phyloP scores from a whole-genome alignment of 768 basidiomycete species.

The Vishniacozyma victoriae region DNA sequence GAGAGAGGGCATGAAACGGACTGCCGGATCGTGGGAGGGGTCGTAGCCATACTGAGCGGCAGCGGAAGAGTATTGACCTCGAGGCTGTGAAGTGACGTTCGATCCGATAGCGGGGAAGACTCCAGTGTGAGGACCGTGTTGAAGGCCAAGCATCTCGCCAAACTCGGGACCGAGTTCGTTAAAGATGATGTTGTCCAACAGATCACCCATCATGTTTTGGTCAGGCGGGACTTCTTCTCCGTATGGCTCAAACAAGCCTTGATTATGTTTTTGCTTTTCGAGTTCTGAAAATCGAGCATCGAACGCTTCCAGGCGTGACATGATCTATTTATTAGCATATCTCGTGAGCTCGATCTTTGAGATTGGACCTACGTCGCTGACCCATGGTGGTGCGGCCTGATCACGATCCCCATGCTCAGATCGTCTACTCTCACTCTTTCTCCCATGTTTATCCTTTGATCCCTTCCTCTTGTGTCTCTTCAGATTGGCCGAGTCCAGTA shows the following conservation, averaged over 20 bases:
- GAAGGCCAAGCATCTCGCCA: too few species aligned
- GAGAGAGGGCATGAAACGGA: too few species aligned
- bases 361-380: too few species aligned
- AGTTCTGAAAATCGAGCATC: constrained; percentile 26
- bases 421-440: neutral
- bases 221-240: constrained; percentile 11
- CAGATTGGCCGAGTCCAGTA: neutral
- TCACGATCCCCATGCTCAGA: too few species aligned
- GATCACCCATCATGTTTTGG: constrained; percentile 13
- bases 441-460: constrained; percentile 8
- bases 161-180: constrained; percentile 14
- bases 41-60: neutral
- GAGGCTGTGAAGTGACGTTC: neutral
- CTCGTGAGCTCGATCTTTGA: constrained; percentile 3
- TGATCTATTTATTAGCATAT: constrained; percentile 18
- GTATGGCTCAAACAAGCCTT: neutral
- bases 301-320: constrained; percentile 23
- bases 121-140: too few species aligned
- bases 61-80: neutral
- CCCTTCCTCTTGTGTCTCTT: constrained; percentile 13
- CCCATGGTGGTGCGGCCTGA: too few species aligned
- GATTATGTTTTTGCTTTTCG: constrained; percentile 13
- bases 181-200: constrained; percentile 33
- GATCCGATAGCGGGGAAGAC: neutral
- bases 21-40: too few species aligned